Evolutionary conservation across 208 protist genomes (phyloP).

Genomic region (Crithidia brevicula): DNA sequence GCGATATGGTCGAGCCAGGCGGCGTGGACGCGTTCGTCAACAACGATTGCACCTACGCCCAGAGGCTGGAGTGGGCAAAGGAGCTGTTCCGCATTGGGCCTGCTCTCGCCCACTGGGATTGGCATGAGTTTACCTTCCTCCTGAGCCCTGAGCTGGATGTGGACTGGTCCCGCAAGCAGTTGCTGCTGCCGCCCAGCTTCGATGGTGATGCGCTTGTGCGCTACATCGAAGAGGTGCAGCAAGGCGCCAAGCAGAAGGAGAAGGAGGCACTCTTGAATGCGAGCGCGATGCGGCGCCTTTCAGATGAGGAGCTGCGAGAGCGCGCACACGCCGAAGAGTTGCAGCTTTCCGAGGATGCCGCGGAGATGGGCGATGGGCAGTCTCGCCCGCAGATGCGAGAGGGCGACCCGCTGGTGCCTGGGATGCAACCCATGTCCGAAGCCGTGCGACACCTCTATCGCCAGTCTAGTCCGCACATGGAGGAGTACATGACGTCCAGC

Average conservation of each 20-base stretch:
- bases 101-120: constrained; percentile 87
- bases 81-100: constrained; percentile 86
- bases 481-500: constrained; percentile 86
- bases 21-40: constrained; percentile 84
- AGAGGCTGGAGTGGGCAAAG: constrained; percentile 88
- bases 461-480: constrained; percentile 71
- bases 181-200: constrained; percentile 88
- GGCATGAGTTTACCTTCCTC: constrained; percentile 89
- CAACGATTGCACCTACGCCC: constrained; percentile 91
- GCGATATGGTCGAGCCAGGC: constrained; percentile 72
- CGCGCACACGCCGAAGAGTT: constrained; percentile 59
- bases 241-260: constrained; percentile 65
- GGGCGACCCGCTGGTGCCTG: constrained; percentile 26
- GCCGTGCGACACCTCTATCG: constrained; percentile 58
- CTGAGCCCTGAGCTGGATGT: constrained; percentile 81
- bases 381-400: constrained; percentile 8
- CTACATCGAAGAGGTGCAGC: constrained; percentile 89
- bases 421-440: constrained; percentile 24
- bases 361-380: constrained; percentile 7
- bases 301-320: constrained; percentile 49
- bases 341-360: constrained; percentile 34
- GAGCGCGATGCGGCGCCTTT: constrained; percentile 55
- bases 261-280: constrained; percentile 60
- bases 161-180: constrained; percentile 69
- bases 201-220: constrained; percentile 85